A percentile compares a stretch with the other conserved stretches of the same genome.
phyloP scores from a whole-genome alignment of 73 alveolate genomes.

The Symbiodinium pilosum region DNA sequence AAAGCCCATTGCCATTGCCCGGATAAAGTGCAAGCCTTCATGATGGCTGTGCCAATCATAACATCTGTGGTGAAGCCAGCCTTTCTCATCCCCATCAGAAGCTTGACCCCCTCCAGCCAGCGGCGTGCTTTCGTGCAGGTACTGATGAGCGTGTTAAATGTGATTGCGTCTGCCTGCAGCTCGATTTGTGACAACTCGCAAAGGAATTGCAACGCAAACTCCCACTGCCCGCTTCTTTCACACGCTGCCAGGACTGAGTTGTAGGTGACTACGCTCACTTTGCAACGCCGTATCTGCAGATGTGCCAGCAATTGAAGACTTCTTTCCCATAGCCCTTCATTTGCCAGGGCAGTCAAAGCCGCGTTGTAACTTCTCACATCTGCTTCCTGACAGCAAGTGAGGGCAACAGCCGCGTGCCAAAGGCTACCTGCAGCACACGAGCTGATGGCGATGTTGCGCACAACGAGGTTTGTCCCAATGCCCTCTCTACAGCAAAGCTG shows the following conservation, averaged over 20 bases:
- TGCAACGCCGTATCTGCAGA: not conserved
- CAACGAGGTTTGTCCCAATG: not conserved
- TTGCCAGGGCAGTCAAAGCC: conserved; percentile 21
- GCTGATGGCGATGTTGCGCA: not conserved
- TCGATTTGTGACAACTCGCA: not conserved
- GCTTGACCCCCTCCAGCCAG: not conserved
- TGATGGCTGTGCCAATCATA: not conserved
- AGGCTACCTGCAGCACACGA: conserved; percentile 8
- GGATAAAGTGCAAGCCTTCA: not conserved
- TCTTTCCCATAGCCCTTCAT: not conserved
- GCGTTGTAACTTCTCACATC: conserved; percentile 30
- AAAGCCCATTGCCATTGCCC: not conserved
- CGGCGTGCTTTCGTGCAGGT: not conserved
- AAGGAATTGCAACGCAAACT: not conserved
- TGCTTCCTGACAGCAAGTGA: not conserved
- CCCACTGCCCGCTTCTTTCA: not conserved
- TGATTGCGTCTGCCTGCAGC: not conserved
- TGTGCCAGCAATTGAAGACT: not conserved
- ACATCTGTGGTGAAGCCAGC: not conserved
- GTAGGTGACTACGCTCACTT: not conserved
- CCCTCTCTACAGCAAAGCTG: not conserved
- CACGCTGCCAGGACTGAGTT: conserved; percentile 7
- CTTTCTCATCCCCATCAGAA: not conserved
- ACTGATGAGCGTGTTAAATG: not conserved
- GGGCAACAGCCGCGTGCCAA: not conserved